Percentiles rank a stretch among this genome's conserved stretches.
Evolutionary conservation across 2,329 filamentous ascomycete species (phyloP).

Genomic region (Pseudogymnoascus pannorum): DNA sequence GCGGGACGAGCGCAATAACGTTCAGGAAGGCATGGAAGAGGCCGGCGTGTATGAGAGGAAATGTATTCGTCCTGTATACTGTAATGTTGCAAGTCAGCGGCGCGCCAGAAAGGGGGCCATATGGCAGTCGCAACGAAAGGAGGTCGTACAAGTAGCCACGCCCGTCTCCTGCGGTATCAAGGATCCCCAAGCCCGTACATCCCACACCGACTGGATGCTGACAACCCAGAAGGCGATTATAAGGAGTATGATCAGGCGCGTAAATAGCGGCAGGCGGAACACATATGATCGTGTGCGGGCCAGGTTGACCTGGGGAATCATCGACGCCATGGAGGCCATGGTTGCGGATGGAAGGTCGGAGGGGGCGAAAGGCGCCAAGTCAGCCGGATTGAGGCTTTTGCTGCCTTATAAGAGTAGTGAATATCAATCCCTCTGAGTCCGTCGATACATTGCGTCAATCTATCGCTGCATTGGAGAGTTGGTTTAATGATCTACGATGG

Average conservation of each 20-base stretch:
- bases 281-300: constrained; percentile 72
- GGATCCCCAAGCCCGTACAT: constrained; percentile 68
- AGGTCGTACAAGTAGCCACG: constrained; percentile 58
- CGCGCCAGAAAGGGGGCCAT: neutral
- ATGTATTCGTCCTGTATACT: constrained; percentile 94
- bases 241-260: constrained; percentile 58
- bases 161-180: constrained; percentile 71
- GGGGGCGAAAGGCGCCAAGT: constrained; percentile 4
- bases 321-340: constrained; percentile 22
- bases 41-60: constrained; percentile 75
- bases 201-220: constrained; percentile 62
- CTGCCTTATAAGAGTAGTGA: constrained; percentile 3
- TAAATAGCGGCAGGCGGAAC: constrained; percentile 80
- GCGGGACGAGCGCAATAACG: constrained; percentile 69
- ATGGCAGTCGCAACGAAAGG: constrained; percentile 10
- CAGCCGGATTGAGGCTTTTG: constrained; percentile 1
- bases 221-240: constrained; percentile 65
- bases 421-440: neutral
- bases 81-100: constrained; percentile 14
- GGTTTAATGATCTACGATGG: neutral
- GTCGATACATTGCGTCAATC: constrained; percentile 3
- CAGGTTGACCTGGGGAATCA: constrained; percentile 53
- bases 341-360: constrained; percentile 3
- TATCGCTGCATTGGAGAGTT: neutral
- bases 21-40: constrained; percentile 78